These are phyloP conservation scores for Irpex sp. DNA, from an alignment of 1,284 basidiomycete genomes.

Conservation along the genomic window DNA sequence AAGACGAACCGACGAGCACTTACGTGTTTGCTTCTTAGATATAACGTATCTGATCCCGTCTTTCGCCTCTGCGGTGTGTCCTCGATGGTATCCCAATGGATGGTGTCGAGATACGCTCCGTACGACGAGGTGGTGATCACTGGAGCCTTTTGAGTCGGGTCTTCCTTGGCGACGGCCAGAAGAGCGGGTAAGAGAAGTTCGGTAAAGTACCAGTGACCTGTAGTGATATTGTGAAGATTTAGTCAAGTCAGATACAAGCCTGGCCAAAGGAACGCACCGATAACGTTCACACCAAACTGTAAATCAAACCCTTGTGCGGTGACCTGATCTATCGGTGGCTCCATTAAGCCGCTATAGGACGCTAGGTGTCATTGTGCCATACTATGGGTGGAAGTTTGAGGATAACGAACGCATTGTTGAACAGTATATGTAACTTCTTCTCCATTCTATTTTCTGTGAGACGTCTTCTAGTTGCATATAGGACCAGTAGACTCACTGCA, in stretches of 20 bases:
- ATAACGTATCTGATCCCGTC: slow-evolving; percentile 23
- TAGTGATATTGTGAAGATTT: neutral
- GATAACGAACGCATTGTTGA: slow-evolving; percentile 54
- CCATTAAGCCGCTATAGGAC: slow-evolving; percentile 40
- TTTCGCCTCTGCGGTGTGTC: slow-evolving; percentile 24
- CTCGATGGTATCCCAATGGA: slow-evolving; percentile 25
- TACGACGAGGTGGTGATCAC: slow-evolving; percentile 37
- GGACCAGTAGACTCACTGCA: slow-evolving; percentile 17
- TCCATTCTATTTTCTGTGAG: slow-evolving; percentile 33
- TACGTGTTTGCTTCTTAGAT: slow-evolving; percentile 41
- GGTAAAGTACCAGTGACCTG: slow-evolving; percentile 38
- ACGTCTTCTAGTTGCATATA: neutral
- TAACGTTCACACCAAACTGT: slow-evolving; percentile 45
- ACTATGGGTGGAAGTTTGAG: too few relatives aligned
- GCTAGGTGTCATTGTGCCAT: neutral
- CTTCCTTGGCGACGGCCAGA: slow-evolving; percentile 23
- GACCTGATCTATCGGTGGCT: slow-evolving; percentile 25
- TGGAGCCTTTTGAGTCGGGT: slow-evolving; percentile 31
- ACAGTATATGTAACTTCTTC: slow-evolving; percentile 40
- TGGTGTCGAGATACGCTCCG: slow-evolving; percentile 21
- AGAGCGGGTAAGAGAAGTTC: slow-evolving; percentile 38
- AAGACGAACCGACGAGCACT: neutral
- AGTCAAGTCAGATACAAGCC: neutral
- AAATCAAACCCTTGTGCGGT: slow-evolving; percentile 45
- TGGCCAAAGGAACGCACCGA: slow-evolving; percentile 19